A percentile compares a stretch with the other conserved stretches of the same genome.
phyloP scores from a whole-genome alignment of 2,329 filamentous ascomycete species.

The Diaporthe aspalathi region DNA sequence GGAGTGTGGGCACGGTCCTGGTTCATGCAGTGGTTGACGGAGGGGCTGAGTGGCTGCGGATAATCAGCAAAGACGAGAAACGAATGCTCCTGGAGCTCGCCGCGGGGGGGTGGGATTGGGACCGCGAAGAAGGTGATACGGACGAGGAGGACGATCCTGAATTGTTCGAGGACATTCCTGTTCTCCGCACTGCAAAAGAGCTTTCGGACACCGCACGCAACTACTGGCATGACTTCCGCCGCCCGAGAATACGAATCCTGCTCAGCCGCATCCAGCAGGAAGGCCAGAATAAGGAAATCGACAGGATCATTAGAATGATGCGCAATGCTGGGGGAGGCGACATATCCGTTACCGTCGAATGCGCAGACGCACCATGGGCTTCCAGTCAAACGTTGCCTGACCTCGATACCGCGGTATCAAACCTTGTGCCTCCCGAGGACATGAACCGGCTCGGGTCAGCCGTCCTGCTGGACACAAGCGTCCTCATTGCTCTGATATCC shows the following conservation, averaged over 20 bases:
- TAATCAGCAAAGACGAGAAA: conserved; percentile 47
- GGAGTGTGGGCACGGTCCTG: background rate
- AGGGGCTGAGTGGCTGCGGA: conserved; percentile 50
- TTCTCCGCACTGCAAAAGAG: conserved; percentile 44
- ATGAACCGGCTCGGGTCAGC: conserved; percentile 46
- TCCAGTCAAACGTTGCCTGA: conserved; percentile 37
- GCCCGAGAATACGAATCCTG: conserved; percentile 44
- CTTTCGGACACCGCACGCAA: conserved; percentile 46
- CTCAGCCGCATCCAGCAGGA: conserved; percentile 45
- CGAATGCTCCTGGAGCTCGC: conserved; percentile 48
- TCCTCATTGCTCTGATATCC: conserved; percentile 78
- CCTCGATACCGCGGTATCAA: conserved; percentile 42
- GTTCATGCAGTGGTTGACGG: conserved; percentile 49
- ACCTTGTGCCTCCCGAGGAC: conserved; percentile 41
- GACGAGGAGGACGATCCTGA: conserved; percentile 38
- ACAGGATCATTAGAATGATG: conserved; percentile 43
- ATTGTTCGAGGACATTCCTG: conserved; percentile 41
- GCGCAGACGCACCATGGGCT: conserved; percentile 44
- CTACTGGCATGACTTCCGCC: conserved; percentile 45
- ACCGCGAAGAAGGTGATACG: conserved; percentile 27
- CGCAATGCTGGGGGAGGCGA: conserved; percentile 41
- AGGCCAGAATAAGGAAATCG: conserved; percentile 43
- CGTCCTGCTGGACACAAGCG: conserved; percentile 74
- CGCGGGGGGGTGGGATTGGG: conserved; percentile 47
- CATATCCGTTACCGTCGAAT: conserved; percentile 44